phyloP scores from a whole-genome alignment of 2,329 filamentous ascomycete genomes.

The Alternaria gaisen region DNA sequence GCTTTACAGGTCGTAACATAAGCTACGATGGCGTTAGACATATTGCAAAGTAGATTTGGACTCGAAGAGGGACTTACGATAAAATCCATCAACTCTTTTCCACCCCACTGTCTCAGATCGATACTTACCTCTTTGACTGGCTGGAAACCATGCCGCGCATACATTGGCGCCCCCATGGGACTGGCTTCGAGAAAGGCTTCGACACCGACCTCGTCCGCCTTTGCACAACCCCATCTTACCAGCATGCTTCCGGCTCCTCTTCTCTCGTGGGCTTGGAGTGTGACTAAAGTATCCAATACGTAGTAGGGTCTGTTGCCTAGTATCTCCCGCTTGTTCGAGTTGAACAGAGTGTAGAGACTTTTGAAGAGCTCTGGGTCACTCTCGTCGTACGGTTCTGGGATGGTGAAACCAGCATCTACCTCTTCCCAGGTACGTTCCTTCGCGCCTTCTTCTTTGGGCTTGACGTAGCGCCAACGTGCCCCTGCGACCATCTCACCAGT shows the following conservation, averaged over 20 bases:
- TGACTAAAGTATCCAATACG: conserved; percentile 45
- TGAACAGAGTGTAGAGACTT: conserved; percentile 32
- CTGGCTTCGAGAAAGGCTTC: conserved; percentile 47
- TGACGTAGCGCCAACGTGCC: conserved; percentile 40
- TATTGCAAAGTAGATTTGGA: not conserved
- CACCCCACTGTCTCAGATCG: conserved; percentile 43
- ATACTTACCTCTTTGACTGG: conserved; percentile 36
- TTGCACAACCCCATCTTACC: conserved; percentile 42
- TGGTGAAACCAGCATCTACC: conserved; percentile 33
- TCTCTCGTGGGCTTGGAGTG: conserved; percentile 39
- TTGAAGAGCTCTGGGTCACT: conserved; percentile 35
- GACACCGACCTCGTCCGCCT: conserved; percentile 43
- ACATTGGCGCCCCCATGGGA: conserved; percentile 45
- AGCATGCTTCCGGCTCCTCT: conserved; percentile 47
- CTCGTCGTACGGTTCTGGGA: conserved; percentile 41
- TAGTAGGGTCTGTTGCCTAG: conserved; percentile 37
- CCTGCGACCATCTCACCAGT: conserved; percentile 42
- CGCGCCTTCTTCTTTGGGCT: conserved; percentile 24
- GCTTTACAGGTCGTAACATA: conserved; percentile 11
- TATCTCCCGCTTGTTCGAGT: conserved; percentile 34
- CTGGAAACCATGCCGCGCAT: conserved; percentile 44
- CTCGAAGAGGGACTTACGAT: conserved; percentile 34
- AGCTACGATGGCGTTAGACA: conserved; percentile 3
- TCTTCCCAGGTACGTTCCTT: conserved; percentile 38
- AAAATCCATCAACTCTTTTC: conserved; percentile 36